A percentile compares a stretch with the other conserved stretches of the same genome.
Conservation (phyloP, 169 alveolate genomes). For the Cryptosporidium tyzzeri region DNA sequence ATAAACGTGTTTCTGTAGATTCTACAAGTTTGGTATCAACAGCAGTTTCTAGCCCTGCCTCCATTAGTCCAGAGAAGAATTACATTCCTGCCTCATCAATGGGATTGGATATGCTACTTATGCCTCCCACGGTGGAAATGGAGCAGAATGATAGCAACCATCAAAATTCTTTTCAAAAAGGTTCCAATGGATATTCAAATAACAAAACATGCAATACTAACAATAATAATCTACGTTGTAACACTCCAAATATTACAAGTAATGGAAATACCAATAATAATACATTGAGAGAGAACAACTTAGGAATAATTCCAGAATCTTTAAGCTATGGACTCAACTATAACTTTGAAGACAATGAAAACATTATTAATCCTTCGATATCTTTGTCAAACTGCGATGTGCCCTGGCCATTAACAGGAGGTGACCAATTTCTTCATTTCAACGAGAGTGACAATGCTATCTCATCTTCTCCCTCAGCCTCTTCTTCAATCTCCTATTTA, state of each 20-base stretch:
- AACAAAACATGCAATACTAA: not conserved
- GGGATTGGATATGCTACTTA: slow-evolving; percentile 34
- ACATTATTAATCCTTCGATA: slow-evolving; percentile 28
- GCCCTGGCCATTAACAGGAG: slow-evolving; percentile 68
- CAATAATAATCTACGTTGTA: not conserved
- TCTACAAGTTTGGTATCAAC: slow-evolving; percentile 61
- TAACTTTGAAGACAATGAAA: slow-evolving; percentile 21
- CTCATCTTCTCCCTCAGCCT: slow-evolving; percentile 37
- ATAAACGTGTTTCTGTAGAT: slow-evolving; percentile 21
- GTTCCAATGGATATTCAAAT: not conserved
- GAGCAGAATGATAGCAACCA: not conserved
- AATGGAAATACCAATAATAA: not conserved
- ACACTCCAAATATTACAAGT: not conserved
- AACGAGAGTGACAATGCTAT: slow-evolving; percentile 9
- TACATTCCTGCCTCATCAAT: slow-evolving; percentile 28
- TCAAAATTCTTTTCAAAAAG: not conserved
- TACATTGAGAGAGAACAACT: not conserved
- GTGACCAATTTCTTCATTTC: slow-evolving; percentile 33
- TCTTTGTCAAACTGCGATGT: slow-evolving; percentile 58
- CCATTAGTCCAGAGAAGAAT: slow-evolving; percentile 61
- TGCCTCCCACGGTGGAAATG: slow-evolving; percentile 69
- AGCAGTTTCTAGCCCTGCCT: slow-evolving; percentile 73
- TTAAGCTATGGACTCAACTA: slow-evolving; percentile 1
- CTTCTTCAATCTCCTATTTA: slow-evolving; percentile 47
- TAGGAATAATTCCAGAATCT: not conserved